These are phyloP conservation scores for Raffaelea arxii DNA, from an alignment of 2,329 filamentous ascomycete species.

Conservation along the genomic window DNA sequence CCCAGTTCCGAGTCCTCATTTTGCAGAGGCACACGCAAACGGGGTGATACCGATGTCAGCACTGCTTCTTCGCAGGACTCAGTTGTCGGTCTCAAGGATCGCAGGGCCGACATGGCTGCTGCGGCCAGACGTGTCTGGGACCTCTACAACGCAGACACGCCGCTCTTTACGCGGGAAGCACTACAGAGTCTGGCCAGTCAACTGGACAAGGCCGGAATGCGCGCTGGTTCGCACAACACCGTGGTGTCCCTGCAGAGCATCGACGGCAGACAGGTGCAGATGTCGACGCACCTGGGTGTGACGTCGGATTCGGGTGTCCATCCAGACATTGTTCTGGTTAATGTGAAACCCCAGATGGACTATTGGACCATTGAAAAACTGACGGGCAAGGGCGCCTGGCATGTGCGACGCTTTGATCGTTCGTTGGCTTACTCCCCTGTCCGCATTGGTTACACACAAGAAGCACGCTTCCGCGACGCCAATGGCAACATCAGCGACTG, in stretches of 20 bases:
- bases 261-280: constrained; percentile 7
- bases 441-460: constrained; percentile 9
- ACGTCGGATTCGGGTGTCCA: constrained; percentile 3
- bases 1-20: too few relatives aligned
- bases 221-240: constrained; percentile 6
- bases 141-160: constrained; percentile 10
- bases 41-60: too few relatives aligned
- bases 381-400: constrained; percentile 11
- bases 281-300: constrained; percentile 6
- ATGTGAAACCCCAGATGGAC: constrained; percentile 7
- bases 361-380: constrained; percentile 12
- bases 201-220: constrained; percentile 9
- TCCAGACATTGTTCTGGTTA: constrained; percentile 12
- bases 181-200: constrained; percentile 8
- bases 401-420: constrained; percentile 8
- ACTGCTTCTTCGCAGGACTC: too few relatives aligned
- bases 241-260: constrained; percentile 5
- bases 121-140: constrained; percentile 4
- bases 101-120: constrained; percentile 7
- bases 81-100: too few relatives aligned
- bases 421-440: constrained; percentile 7
- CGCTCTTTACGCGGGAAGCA: constrained; percentile 11
- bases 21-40: too few relatives aligned
- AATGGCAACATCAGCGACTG: constrained; percentile 2
- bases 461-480: constrained; percentile 9